Evolutionary conservation across 805 yeast species (phyloP), one percentile per base, ranked within the genome.

Genomic region (Ogataea kodamae): DNA sequence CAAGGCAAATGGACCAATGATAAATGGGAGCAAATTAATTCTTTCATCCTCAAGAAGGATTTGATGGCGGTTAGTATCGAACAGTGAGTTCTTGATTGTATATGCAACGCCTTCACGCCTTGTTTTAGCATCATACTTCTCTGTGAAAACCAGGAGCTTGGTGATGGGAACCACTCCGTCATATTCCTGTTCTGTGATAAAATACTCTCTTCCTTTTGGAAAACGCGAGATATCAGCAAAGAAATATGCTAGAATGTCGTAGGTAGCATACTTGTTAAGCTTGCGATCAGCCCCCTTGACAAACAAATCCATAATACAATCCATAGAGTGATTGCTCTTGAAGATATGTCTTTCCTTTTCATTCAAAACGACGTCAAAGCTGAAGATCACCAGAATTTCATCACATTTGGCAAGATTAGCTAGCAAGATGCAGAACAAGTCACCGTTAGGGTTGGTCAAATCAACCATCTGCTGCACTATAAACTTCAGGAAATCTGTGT

Each of bases 61-160:
- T 48, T 61, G 61, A 54, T 90, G 97, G 21, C 74, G 59, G 24
- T 77, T 74, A 1, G 84, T 67, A 53, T 89, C 96, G 52, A 90
- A 90, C 30, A 90, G 64, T 0, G 90, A 74, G 60, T 90, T 90
- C 57, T 92, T 90, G 48, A 92, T 84, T 2, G 96, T 83, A 5
- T 95, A 82, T 1, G 95, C 94, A 22, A 86, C 89, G 52, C 96
- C 97, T 55, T 83, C 89, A 61, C 97, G 74, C 63, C 97, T 78
- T 16, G 76, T 75, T 49, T 76, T 76, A 9, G 85, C 69, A 52
- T 82, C 89, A 46, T 78, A 82, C 50, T 78, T 76, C 53, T 85
- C 89, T 4, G 96, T 82, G 61, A 87, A 88, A 0, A 78, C 92
- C 40, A 85, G 65, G 17, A 88, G 60, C 54, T 86, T 86, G n/a